Evolutionary conservation across 257 asterid genomes (phyloP).

Genomic region (Craterostigma plantagineum): DNA sequence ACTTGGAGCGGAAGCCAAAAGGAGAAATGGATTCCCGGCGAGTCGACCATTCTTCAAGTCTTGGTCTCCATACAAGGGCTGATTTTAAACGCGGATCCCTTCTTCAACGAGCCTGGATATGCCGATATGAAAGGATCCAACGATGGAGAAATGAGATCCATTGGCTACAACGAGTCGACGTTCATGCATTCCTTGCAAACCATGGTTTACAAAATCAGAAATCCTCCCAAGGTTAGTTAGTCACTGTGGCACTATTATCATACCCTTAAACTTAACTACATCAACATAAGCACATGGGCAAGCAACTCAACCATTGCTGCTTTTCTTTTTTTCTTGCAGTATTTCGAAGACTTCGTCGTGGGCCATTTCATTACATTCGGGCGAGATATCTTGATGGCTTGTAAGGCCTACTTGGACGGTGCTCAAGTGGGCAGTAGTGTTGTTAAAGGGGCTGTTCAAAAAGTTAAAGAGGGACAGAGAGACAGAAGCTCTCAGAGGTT

Average conservation of each 20-base stretch:
- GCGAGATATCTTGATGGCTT: constrained; percentile 46
- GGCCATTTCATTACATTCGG: constrained; percentile 56
- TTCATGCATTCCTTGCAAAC: constrained; percentile 54
- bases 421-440: constrained; percentile 85
- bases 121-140: constrained; percentile 26
- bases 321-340: constrained; percentile 18
- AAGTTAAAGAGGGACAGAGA: constrained; percentile 7
- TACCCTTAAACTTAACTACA: too few species aligned
- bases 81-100: constrained; percentile 76
- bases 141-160: constrained; percentile 35
- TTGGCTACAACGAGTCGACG: constrained; percentile 48
- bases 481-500: constrained; percentile 50
- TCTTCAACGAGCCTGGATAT: constrained; percentile 81
- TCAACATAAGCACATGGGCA: too few species aligned
- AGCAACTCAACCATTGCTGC: too few species aligned
- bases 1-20: constrained; percentile 65
- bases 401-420: constrained; percentile 69
- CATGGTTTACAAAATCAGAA: constrained; percentile 59
- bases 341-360: constrained; percentile 60
- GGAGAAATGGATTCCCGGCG: constrained; percentile 73
- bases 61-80: constrained; percentile 93
- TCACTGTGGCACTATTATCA: too few species aligned
- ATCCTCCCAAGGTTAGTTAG: constrained; percentile 65
- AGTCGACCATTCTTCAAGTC: constrained; percentile 75
- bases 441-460: constrained; percentile 24